Base-by-base conservation (phyloP, 2,329 filamentous ascomycete species). In the Aspergillus melleus region DNA sequence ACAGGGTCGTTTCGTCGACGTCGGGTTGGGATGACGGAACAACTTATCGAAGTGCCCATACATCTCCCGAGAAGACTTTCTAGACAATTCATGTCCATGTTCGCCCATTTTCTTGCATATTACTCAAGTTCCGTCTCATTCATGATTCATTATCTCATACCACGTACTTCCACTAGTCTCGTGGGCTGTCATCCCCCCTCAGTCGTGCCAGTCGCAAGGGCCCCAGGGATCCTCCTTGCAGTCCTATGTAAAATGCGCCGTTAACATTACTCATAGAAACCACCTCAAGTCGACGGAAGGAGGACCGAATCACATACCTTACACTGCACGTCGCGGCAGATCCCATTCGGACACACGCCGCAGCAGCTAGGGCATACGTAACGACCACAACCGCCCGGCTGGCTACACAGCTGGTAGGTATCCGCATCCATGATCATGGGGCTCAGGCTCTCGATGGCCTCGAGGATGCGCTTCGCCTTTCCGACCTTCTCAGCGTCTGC, bases 361-460 rank as follows among this genome's bases (percentile, higher is more conserved):
- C 72, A 75, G 61, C 73, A 77, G 29, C 67, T 61, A 1, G 73
- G 69, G 58, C 74, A 77, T 12, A 76, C 70, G 59, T 67, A 66
- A 51, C 66, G 64, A 50, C 66, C 73, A 61, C 70, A 76, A 11
- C 67, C 70, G 42, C 66, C 68, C 51, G 61, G 55, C 24, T 59
- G 54, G 3, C 70, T 72, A 60, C 76, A 78, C 57, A 68, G 62
- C 6, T 74, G 63, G 59, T 73, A 77, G 1, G 73, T 77, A 19
- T 62, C 66, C 9, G 57, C 53, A 49, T 75, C 73, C 46, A 62
- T 65, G n/a, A 69, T 70, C 24, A 64, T 61, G 9, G 61, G 57
- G 9, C 69, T 68, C 14, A 71, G 47, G 9, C 56, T 52, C 12
- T 66, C 61, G 46, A 76, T 71, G 3, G 65, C 59, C 30, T 64